phyloP scores from a whole-genome alignment of 148 eudicot species.

The Rheum nobile region DNA sequence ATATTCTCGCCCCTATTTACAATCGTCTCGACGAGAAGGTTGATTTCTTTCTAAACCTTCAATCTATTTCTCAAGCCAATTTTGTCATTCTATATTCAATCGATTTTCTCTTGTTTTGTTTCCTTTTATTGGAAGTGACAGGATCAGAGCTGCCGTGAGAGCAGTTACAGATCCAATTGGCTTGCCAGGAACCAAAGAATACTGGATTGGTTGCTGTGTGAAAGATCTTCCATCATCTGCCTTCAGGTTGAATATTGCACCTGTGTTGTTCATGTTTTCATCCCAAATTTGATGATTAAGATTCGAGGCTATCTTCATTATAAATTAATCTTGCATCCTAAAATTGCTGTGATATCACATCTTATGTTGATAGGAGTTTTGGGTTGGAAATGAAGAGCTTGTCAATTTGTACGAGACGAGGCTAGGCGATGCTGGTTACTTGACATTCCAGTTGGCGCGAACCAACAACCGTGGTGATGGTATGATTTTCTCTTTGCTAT shows the following conservation, averaged over 20 bases:
- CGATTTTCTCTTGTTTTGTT: not conserved
- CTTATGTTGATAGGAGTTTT: conserved; percentile 58
- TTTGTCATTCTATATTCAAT: not conserved
- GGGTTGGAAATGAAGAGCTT: conserved; percentile 97
- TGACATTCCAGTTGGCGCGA: conserved; percentile 72
- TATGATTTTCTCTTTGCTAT: conserved; percentile 19
- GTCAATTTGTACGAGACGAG: conserved; percentile 80
- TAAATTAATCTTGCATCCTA: not conserved
- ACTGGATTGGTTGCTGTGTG: conserved; percentile 82
- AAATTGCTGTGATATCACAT: not conserved
- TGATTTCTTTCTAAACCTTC: not conserved
- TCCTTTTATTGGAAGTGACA: conserved; percentile 21
- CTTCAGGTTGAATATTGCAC: conserved; percentile 52
- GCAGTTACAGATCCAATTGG: conserved; percentile 71
- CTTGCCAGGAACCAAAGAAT: conserved; percentile 70
- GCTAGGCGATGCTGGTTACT: conserved; percentile 88
- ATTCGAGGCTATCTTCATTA: not conserved
- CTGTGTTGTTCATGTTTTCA: not conserved
- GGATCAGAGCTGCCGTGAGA: conserved; percentile 77
- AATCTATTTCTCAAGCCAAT: not conserved
- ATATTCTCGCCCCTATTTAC: conserved; percentile 95
- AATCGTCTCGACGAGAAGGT: conserved; percentile 70
- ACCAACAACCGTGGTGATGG: conserved; percentile 98
- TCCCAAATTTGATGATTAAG: not conserved
- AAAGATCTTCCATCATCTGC: conserved; percentile 90